Base-by-base conservation (phyloP, 306 rosid genomes). In the Clitoria ternatea region DNA sequence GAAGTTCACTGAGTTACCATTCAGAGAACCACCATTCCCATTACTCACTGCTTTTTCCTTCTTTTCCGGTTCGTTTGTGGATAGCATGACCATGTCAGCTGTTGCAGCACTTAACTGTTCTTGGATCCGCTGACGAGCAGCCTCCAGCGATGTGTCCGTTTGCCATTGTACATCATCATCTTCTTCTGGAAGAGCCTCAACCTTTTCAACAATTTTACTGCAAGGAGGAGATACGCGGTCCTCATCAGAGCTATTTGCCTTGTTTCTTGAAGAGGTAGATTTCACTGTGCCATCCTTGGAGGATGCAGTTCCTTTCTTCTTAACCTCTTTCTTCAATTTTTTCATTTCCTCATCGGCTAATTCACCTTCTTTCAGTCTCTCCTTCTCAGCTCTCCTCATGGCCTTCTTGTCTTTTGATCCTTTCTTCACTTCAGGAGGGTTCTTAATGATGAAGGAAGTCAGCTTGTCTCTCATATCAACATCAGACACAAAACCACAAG, bases 391-490 rank as follows among this genome's bases (percentile, higher is more conserved):
- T 79, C 91, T 77, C 80, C 97, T 84, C 97, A 88, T 61, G 7
- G 92, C 91, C 75, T 88, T 90, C 86, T 84, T 90, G 80, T 88
- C 94, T 52, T 88, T 90, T 4, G 90, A 82, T 9, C 84, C 77
- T 76, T 85, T 90, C 83, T 88, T 88, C 56, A 77, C 84, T 74
- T 86, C 94, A 0, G 90, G 97, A 20, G 97, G 91, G 57, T 90
- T 90, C 85, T 90, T 90, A 14, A 90, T 66, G 29, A 90, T 90
- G 62, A 90, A 90, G 22, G 94, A 73, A 0, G 94, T 90, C 30
- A 90, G 90, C 77, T 90, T 90, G 84, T 86, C 88, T 72, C 97
- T 86, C 92, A 90, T 87, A 62, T 90, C 96, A 39, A 88, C 92
- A 77, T 88, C 94, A 4, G 97, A 90, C 36, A 90, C 24, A 62